Conservation (phyloP, 495 filamentous ascomycete genomes). For the Penicillium parvum region DNA sequence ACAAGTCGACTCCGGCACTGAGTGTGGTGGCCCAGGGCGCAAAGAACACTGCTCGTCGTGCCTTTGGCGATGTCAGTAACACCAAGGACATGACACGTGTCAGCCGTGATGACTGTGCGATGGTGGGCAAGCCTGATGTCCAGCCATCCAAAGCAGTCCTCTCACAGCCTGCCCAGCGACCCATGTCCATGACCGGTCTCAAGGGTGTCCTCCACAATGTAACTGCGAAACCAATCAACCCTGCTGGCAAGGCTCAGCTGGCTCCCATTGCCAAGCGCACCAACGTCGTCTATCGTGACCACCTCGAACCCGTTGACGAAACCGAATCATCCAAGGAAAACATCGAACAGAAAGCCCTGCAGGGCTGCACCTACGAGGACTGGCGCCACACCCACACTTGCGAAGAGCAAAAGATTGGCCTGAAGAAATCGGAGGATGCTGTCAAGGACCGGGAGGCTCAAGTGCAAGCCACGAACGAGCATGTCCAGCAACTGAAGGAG, state of each 20-base stretch:
- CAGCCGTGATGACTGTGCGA: slow-evolving; percentile 49
- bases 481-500: background rate
- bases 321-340: slow-evolving; percentile 39
- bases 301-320: slow-evolving; percentile 31
- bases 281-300: slow-evolving; percentile 63
- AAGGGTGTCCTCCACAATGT: slow-evolving; percentile 45
- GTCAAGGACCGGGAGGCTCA: background rate
- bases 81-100: slow-evolving; percentile 48
- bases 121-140: slow-evolving; percentile 42
- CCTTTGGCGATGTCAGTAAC: slow-evolving; percentile 79
- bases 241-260: slow-evolving; percentile 37
- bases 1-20: slow-evolving; percentile 74
- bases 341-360: too few species aligned
- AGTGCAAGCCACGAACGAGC: background rate
- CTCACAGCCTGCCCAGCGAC: slow-evolving; percentile 62
- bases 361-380: background rate
- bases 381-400: too few species aligned
- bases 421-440: background rate
- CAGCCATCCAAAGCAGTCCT: slow-evolving; percentile 45
- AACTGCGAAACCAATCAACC: slow-evolving; percentile 31
- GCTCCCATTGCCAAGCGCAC: slow-evolving; percentile 48
- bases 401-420: too few species aligned
- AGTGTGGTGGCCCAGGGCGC: slow-evolving; percentile 51
- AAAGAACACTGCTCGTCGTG: slow-evolving; percentile 67
- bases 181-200: slow-evolving; percentile 45